Conservation (phyloP, 257 asterid species). For the Vinca minor region DNA sequence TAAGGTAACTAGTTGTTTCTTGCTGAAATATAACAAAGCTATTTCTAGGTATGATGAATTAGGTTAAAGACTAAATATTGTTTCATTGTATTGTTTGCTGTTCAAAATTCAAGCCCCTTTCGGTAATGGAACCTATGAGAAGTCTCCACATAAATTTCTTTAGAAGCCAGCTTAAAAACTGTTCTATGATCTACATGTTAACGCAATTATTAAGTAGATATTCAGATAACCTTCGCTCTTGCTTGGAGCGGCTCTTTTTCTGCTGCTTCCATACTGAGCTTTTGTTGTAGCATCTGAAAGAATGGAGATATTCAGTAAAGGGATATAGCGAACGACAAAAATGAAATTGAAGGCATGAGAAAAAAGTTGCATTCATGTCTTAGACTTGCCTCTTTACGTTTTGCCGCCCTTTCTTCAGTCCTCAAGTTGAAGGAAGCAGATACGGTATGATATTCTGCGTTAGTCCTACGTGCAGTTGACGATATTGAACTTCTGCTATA, state of each 20-base stretch:
- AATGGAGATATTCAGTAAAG: constrained; percentile 28
- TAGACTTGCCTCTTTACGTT: constrained; percentile 73
- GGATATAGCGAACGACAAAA: neutral
- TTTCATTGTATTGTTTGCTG: neutral
- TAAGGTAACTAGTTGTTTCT: neutral
- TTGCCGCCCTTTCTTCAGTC: constrained; percentile 82
- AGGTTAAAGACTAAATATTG: neutral
- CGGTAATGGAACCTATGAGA: neutral
- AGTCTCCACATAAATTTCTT: neutral
- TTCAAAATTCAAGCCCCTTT: neutral
- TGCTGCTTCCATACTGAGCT: constrained; percentile 33
- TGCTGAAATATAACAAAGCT: neutral
- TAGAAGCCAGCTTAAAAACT: neutral
- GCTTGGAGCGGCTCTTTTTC: constrained; percentile 36
- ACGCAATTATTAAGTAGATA: neutral
- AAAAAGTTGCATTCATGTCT: too few species aligned
- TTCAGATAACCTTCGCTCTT: constrained; percentile 43
- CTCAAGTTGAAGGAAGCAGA: constrained; percentile 54
- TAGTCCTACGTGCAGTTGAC: constrained; percentile 25
- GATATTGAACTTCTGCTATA: constrained; percentile 38
- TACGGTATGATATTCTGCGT: constrained; percentile 31
- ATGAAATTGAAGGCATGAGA: constrained; percentile 5
- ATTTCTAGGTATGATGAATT: neutral
- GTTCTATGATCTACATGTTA: neutral
- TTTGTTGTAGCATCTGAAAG: constrained; percentile 65